A percentile compares a stretch with the other conserved stretches of the same genome.
Conservation (phyloP, 257 asterid species). For the Paraleonurus japonicus region DNA sequence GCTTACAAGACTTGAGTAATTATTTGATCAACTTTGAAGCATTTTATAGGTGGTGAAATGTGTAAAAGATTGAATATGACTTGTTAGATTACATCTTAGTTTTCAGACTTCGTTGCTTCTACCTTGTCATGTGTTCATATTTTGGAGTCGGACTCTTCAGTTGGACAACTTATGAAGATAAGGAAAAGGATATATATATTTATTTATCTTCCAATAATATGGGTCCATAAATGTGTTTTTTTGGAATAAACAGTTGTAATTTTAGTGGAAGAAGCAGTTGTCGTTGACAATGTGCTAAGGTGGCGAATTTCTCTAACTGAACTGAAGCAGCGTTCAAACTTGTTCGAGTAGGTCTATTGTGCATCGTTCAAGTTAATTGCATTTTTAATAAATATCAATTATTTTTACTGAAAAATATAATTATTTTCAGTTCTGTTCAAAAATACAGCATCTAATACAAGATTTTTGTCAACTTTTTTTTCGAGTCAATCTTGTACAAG, state of each 20-base stretch:
- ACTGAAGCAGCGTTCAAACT: neutral
- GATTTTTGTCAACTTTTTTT: too few species aligned
- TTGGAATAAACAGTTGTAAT: neutral
- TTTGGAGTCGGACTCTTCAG: neutral
- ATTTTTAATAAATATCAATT: too few species aligned
- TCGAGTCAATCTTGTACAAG: too few species aligned
- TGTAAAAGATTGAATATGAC: neutral
- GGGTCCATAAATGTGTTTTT: neutral
- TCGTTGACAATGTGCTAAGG: neutral
- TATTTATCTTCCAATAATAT: neutral
- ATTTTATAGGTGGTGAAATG: slow-evolving; percentile 18
- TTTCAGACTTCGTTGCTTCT: slow-evolving; percentile 19
- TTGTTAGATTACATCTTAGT: neutral
- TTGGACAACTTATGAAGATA: slow-evolving; percentile 19
- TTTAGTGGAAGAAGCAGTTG: neutral
- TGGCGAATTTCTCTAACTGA: neutral
- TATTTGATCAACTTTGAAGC: neutral
- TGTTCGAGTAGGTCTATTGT: too few species aligned
- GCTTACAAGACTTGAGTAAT: neutral
- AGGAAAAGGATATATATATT: neutral
- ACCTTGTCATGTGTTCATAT: slow-evolving; percentile 24
- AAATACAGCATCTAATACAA: too few species aligned
- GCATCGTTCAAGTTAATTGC: too few species aligned
- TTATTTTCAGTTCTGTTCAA: too few species aligned
- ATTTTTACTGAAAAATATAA: too few species aligned